A percentile compares a stretch with the other conserved stretches of the same genome.
Evolutionary conservation across 495 filamentous ascomycete genomes (phyloP).

Genomic region (Hypoxylon trugodes): DNA sequence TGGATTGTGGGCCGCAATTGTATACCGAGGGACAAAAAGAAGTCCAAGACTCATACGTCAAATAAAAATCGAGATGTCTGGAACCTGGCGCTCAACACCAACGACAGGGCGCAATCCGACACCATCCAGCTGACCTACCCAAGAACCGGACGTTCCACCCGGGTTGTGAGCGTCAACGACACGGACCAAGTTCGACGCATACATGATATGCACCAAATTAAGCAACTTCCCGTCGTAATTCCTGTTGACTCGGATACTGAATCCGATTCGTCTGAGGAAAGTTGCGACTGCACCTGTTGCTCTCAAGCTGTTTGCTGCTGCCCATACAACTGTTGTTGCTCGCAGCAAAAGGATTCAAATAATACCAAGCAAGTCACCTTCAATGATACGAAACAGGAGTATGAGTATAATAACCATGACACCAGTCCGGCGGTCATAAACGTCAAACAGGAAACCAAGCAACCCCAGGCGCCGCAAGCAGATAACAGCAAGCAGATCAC

Average conservation of each 20-base stretch:
- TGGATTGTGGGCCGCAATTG: constrained; percentile 54
- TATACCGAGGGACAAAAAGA: constrained; percentile 10
- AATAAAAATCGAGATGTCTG: constrained; percentile 29
- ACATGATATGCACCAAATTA: constrained; percentile 32
- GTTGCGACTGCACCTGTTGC: no score
- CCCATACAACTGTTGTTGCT: no score
- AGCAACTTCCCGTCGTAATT: constrained; percentile 18
- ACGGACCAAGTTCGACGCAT: constrained; percentile 23
- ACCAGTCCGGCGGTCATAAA: constrained; percentile 19
- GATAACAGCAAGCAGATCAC: constrained; percentile 16
- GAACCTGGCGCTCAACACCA: constrained; percentile 46
- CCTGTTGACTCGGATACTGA: constrained; percentile 11
- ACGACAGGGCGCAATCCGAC: constrained; percentile 50
- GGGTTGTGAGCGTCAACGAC: neutral
- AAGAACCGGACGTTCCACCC: constrained; percentile 15
- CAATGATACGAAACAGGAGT: no score
- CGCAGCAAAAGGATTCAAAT: no score
- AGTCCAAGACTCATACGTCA: neutral
- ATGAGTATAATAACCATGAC: no score
- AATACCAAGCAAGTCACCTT: no score
- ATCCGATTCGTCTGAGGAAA: no score
- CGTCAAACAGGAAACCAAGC: constrained; percentile 30
- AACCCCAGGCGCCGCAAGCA: constrained; percentile 6
- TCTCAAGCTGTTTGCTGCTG: no score
- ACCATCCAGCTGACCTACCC: constrained; percentile 49